phyloP scores from a whole-genome alignment of 2,329 filamentous ascomycete species.

The Fusarium sp. region DNA sequence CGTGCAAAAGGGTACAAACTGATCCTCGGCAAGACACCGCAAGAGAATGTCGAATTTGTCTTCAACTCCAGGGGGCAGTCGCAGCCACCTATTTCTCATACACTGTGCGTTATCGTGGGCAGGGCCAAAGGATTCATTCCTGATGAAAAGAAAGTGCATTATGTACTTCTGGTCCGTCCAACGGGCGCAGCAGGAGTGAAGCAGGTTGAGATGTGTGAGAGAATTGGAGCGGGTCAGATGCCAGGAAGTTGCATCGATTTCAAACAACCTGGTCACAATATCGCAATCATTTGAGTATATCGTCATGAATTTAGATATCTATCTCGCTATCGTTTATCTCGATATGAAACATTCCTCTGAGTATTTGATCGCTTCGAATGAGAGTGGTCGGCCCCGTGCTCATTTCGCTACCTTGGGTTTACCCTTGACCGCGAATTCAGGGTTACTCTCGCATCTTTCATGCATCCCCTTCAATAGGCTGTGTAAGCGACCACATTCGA shows the following conservation, averaged over 20 bases:
- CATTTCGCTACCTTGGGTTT: too few species aligned
- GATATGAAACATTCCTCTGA: too few species aligned
- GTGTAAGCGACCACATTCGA: not conserved
- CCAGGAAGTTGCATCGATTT: constrained; percentile 11
- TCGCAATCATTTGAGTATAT: constrained; percentile 6
- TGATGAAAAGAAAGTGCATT: not conserved
- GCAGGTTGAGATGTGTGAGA: constrained; percentile 2
- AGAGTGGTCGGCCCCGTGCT: too few species aligned
- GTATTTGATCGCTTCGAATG: too few species aligned
- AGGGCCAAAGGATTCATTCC: not conserved
- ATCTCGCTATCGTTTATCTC: too few species aligned
- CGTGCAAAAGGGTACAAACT: not conserved
- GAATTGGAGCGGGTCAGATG: constrained; percentile 7
- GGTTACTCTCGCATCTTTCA: not conserved
- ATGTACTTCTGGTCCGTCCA: constrained; percentile 6
- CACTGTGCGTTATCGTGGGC: constrained; percentile 12
- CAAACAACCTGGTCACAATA: not conserved
- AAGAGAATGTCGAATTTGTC: not conserved
- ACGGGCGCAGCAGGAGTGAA: not conserved
- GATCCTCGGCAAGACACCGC: not conserved
- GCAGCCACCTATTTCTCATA: not conserved
- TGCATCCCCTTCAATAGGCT: not conserved
- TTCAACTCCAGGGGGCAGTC: not conserved
- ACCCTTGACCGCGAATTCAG: not conserved
- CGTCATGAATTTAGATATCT: too few species aligned